Percentiles rank a stretch among this genome's conserved stretches.
Conservation (phyloP, 441 rosid species). For the Bocquillonia castaneifolia region DNA sequence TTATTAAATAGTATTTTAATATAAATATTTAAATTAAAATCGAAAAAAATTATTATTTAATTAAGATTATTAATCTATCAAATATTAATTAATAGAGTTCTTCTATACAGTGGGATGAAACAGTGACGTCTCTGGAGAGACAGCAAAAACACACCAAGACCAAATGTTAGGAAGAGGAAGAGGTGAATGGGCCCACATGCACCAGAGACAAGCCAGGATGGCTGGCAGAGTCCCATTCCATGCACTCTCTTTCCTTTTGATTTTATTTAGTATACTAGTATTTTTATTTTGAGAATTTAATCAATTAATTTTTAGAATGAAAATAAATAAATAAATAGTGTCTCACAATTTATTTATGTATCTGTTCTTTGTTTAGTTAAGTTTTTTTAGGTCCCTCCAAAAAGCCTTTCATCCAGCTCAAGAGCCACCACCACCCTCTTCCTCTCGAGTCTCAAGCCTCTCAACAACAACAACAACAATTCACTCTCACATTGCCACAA, state of each 20-base stretch:
- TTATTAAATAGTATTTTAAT: too few species aligned
- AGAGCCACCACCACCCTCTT: conserved; percentile 34
- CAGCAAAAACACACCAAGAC: not conserved
- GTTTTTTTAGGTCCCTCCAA: conserved; percentile 37
- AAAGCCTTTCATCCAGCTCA: conserved; percentile 42
- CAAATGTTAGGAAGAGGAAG: conserved; percentile 17
- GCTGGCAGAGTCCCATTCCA: conserved; percentile 3
- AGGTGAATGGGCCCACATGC: conserved; percentile 15
- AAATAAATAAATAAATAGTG: too few species aligned
- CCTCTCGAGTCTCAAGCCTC: too few species aligned
- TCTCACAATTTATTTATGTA: not conserved
- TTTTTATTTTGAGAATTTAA: too few species aligned
- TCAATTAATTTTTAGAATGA: too few species aligned
- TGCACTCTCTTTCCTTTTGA: not conserved
- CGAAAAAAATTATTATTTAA: too few species aligned
- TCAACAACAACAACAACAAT: conserved; percentile 15
- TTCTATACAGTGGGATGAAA: not conserved
- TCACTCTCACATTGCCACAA: conserved; percentile 10
- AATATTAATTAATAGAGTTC: too few species aligned
- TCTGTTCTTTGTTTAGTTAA: not conserved
- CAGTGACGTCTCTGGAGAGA: conserved; percentile 15
- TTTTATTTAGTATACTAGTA: too few species aligned
- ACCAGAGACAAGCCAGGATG: conserved; percentile 15
- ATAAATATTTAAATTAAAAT: too few species aligned
- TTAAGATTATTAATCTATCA: too few species aligned